A percentile compares a stretch with the other conserved stretches of the same genome.
Evolutionary conservation across 305 asterid genomes (phyloP).

Genomic region (Solanum hybrid): DNA sequence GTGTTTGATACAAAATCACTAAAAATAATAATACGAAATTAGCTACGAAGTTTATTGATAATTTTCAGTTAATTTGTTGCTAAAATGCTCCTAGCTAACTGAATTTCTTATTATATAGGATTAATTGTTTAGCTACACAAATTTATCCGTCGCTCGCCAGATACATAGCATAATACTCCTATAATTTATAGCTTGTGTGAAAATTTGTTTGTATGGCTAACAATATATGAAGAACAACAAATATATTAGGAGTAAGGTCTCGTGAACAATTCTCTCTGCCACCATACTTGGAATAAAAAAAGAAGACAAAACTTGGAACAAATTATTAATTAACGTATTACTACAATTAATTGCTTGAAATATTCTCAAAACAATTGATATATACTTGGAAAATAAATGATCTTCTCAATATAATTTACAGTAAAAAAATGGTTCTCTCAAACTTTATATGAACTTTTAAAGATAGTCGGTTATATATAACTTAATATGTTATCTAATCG

Average conservation of each 20-base stretch:
- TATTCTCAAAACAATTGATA: background rate
- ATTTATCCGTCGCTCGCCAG: too few relatives aligned
- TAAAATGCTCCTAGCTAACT: too few relatives aligned
- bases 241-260: background rate
- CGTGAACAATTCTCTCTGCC: background rate
- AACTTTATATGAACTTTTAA: background rate
- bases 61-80: too few relatives aligned
- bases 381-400: background rate
- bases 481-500: too few relatives aligned
- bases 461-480: background rate
- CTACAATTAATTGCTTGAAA: background rate
- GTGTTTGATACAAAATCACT: background rate
- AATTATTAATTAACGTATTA: background rate
- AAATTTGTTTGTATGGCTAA: background rate
- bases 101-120: too few relatives aligned
- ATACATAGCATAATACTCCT: background rate
- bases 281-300: background rate
- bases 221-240: background rate
- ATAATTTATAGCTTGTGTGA: background rate
- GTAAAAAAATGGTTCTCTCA: background rate
- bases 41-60: too few relatives aligned
- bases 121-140: background rate
- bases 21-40: too few relatives aligned
- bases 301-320: background rate
- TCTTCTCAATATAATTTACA: background rate